Base-by-base conservation (phyloP, 1,139 yeast genomes). In the Geotrichum aggregatum region DNA sequence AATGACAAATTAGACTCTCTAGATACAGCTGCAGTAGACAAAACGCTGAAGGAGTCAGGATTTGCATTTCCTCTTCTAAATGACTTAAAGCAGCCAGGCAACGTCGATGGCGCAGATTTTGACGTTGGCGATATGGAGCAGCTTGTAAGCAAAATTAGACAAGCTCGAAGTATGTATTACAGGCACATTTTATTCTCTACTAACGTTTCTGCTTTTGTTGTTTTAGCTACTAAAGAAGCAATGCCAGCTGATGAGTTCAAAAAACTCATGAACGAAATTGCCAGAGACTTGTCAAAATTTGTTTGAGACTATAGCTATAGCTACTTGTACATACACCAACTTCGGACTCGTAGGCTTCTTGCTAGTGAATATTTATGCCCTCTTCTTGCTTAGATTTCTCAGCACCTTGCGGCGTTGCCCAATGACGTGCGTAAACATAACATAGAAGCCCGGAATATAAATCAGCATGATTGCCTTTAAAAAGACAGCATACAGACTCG, bases 381-480 rank as follows among this genome's bases (percentile, higher is more conserved):
- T 39, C 42, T 44, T 60, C 59, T 36, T 66, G 58, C 59, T 63
- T 26, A 62, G 49, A 52, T 63, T 63, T 61, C 65, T 65, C 48
- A 63, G 56, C 11, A 65, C 68, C 43, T 69, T 59, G 48, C 53
- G 51, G 34, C 98, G 83, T 72, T 92, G 98, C 61, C 77, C 80
- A 64, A 92, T 76, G 96, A 92, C 92, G 67, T 94, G 92, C 16
- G 86, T 76, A 72, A 82, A 92, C 65, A 92, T 76, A 64, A 84
- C 79, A 67, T 87, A 89, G 66, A 91, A 81, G 0, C 97, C 96
- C 5, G 98, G 97, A 45, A 84, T 74, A 66, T 91, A 92, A 18
- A 84, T 75, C 40, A 79, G 68, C 70, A 92, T 75, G 50, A 80
- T 74, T 1, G 69, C 75, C 56, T 79, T 75, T 61, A 89, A 75